Percentiles rank a stretch among this genome's conserved stretches.
These are phyloP conservation scores for Neurospora sp. DNA, from an alignment of 495 filamentous ascomycete species.

Conservation along the genomic window DNA sequence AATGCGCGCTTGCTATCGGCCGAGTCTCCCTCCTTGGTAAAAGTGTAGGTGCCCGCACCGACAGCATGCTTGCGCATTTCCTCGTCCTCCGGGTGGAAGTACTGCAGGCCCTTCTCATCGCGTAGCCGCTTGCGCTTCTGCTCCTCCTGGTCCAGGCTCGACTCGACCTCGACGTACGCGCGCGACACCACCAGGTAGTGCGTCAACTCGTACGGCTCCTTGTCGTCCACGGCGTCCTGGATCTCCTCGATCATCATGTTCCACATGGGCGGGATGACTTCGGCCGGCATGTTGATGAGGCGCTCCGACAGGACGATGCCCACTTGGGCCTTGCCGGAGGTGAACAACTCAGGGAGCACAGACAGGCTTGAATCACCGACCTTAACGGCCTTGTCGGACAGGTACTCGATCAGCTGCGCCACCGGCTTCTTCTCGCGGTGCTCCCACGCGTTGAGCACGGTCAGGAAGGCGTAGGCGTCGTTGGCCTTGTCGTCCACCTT, in stretches of 20 bases:
- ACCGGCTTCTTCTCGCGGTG: constrained; percentile 68
- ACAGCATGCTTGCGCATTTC: constrained; percentile 64
- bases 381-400: constrained; percentile 47
- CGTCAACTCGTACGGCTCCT: constrained; percentile 86
- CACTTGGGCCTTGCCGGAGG: constrained; percentile 45
- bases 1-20: constrained; percentile 91
- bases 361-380: not conserved
- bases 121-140: constrained; percentile 72
- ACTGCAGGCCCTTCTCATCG: constrained; percentile 49
- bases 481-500: constrained; percentile 91
- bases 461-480: constrained; percentile 91
- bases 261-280: constrained; percentile 94
- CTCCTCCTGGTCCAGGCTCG: constrained; percentile 58
- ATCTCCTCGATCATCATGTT: constrained; percentile 91
- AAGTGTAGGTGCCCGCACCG: constrained; percentile 58
- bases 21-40: constrained; percentile 68
- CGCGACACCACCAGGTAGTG: constrained; percentile 88
- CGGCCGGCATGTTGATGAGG: constrained; percentile 87
- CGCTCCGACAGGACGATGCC: constrained; percentile 86
- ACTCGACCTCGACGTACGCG: constrained; percentile 80
- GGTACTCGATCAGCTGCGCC: constrained; percentile 59
- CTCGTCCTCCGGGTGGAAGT: constrained; percentile 98
- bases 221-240: constrained; percentile 76
- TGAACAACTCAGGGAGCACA: constrained; percentile 42
- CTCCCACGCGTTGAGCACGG: constrained; percentile 74